Percentiles rank a stretch among this genome's conserved stretches.
Evolutionary conservation across 2,329 filamentous ascomycete species (phyloP).

Genomic region (Cordyceps cicadae): DNA sequence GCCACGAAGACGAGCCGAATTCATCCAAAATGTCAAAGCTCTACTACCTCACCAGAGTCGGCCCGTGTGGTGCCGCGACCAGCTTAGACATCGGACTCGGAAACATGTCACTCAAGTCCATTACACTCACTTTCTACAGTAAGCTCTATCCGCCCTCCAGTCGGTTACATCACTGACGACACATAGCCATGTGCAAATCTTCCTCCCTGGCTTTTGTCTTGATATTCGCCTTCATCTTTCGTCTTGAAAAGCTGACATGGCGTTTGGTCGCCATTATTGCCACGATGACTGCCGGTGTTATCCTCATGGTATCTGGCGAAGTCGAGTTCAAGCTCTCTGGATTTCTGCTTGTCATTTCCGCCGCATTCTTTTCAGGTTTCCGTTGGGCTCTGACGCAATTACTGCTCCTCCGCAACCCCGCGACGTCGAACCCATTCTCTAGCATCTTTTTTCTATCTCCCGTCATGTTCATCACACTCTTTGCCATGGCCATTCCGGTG

Average conservation of each 20-base stretch:
- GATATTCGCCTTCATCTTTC: constrained; percentile 88
- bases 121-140: constrained; percentile 94
- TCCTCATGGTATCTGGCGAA: constrained; percentile 98
- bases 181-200: constrained; percentile 89
- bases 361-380: constrained; percentile 92
- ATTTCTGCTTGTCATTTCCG: constrained; percentile 86
- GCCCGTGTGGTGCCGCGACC: constrained; percentile 85
- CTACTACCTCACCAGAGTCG: constrained; percentile 88
- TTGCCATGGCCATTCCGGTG: constrained; percentile 73
- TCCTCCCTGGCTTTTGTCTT: constrained; percentile 92
- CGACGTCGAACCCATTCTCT: constrained; percentile 92
- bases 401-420: constrained; percentile 82
- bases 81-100: constrained; percentile 93
- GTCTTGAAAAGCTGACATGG: constrained; percentile 79
- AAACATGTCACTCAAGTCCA: constrained; percentile 93
- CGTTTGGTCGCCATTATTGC: constrained; percentile 79
- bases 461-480: constrained; percentile 82
- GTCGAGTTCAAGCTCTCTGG: constrained; percentile 79
- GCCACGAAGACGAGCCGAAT: constrained; percentile 47
- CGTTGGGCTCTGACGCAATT: constrained; percentile 99
- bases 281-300: constrained; percentile 84
- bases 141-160: constrained; percentile 24
- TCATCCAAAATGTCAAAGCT: constrained; percentile 68
- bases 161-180: constrained; percentile 17
- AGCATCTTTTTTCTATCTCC: constrained; percentile 97